Conservation (phyloP, 345 rosid genomes). For the Gossypium thurberi region DNA sequence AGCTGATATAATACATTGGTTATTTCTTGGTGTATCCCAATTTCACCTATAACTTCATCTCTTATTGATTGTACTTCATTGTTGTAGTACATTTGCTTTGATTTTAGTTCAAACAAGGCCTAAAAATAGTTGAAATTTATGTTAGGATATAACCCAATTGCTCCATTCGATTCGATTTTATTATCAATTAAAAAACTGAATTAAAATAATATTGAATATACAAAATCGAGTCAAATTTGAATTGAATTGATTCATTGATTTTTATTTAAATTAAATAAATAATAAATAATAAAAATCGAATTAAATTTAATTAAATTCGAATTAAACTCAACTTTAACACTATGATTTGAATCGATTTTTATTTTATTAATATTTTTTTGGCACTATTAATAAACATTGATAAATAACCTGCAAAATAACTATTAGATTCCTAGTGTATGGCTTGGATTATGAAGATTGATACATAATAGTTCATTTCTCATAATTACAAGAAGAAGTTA, state of each 20-base stretch:
- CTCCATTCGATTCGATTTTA: too few species aligned
- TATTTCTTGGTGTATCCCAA: not conserved
- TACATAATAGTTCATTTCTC: too few species aligned
- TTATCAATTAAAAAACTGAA: too few species aligned
- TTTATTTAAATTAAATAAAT: too few species aligned
- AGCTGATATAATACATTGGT: slow-evolving; percentile 12
- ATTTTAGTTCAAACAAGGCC: not conserved
- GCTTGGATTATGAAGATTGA: not conserved
- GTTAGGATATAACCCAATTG: not conserved
- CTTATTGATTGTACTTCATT: not conserved
- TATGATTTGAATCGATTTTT: too few species aligned
- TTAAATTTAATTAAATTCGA: too few species aligned
- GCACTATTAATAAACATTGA: not conserved
- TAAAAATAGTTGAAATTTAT: not conserved
- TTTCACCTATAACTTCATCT: not conserved
- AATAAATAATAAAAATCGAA: not conserved
- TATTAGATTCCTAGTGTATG: too few species aligned
- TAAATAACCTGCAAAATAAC: not conserved
- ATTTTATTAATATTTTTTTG: too few species aligned
- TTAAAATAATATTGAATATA: too few species aligned
- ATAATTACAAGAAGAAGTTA: not conserved
- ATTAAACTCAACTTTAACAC: too few species aligned
- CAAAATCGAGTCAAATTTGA: too few species aligned
- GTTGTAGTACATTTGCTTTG: not conserved
- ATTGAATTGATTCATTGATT: rapidly evolving